Evolutionary conservation across 257 asterid species (phyloP).

Genomic region (Solanum stenotomum): DNA sequence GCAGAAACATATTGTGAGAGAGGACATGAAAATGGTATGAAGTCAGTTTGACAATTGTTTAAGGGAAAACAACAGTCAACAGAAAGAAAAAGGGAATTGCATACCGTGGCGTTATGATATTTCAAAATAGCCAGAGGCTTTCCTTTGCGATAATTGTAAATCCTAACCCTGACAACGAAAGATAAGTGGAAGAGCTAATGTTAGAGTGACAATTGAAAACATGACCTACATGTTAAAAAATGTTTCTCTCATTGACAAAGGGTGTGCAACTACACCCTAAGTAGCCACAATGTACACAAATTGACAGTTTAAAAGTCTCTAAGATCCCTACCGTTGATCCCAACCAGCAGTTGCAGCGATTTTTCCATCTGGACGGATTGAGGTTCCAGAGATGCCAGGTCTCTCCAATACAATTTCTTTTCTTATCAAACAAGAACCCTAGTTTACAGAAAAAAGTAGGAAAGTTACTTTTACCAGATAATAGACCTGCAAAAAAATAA

Average conservation of each 20-base stretch:
- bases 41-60: background rate
- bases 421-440: constrained; percentile 62
- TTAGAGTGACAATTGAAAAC: background rate
- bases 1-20: constrained; percentile 4
- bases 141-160: constrained; percentile 75
- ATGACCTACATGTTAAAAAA: background rate
- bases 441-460: background rate
- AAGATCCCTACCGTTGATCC: constrained; percentile 54
- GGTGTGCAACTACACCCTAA: background rate
- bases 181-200: background rate
- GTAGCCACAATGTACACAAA: background rate
- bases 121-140: constrained; percentile 82
- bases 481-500: background rate
- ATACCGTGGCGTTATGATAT: constrained; percentile 54
- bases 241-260: background rate
- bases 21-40: background rate
- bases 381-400: constrained; percentile 57
- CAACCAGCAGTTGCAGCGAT: constrained; percentile 82
- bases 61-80: background rate
- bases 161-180: constrained; percentile 44
- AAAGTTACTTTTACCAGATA: background rate
- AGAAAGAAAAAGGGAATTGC: background rate
- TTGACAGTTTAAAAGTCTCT: background rate
- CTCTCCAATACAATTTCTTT: constrained; percentile 68
- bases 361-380: constrained; percentile 66